A percentile compares a stretch with the other conserved stretches of the same genome.
Conservation (phyloP, 805 yeast genomes). For the Ogataea minuta region DNA sequence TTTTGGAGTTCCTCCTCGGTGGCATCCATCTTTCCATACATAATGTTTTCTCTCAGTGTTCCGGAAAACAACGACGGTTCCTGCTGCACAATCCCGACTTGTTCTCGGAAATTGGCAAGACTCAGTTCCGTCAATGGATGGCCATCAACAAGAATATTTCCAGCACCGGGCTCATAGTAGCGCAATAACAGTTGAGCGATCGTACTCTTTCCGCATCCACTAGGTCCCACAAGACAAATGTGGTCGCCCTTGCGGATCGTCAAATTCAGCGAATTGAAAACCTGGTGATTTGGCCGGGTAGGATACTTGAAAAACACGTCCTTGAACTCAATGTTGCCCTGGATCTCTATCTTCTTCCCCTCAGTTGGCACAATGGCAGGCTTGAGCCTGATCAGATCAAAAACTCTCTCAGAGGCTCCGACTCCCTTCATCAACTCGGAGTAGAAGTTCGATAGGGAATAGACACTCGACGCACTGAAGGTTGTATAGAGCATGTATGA, state of each 20-base stretch:
- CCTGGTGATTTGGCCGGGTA: constrained; percentile 68
- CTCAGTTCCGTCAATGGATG: constrained; percentile 62
- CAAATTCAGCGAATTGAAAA: constrained; percentile 62
- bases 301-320: constrained; percentile 77
- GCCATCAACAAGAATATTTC: constrained; percentile 63
- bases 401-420: constrained; percentile 90
- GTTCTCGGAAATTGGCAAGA: constrained; percentile 67
- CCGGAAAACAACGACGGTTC: constrained; percentile 91
- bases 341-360: constrained; percentile 50
- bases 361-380: constrained; percentile 67
- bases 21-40: constrained; percentile 68
- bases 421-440: constrained; percentile 96
- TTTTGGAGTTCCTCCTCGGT: constrained; percentile 55
- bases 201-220: constrained; percentile 95
- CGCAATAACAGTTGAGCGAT: constrained; percentile 75
- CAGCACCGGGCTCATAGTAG: constrained; percentile 75
- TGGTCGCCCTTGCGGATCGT: constrained; percentile 77
- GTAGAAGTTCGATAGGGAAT: constrained; percentile 87
- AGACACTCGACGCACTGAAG: constrained; percentile 89
- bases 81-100: constrained; percentile 88
- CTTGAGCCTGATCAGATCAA: constrained; percentile 77
- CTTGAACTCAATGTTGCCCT: constrained; percentile 60
- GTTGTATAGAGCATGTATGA: constrained; percentile 95
- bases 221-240: constrained; percentile 93
- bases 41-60: constrained; percentile 75